A percentile compares a stretch with the other conserved stretches of the same genome.
Evolutionary conservation across 495 filamentous ascomycete species (phyloP).

Genomic region (Glonium stellatum): DNA sequence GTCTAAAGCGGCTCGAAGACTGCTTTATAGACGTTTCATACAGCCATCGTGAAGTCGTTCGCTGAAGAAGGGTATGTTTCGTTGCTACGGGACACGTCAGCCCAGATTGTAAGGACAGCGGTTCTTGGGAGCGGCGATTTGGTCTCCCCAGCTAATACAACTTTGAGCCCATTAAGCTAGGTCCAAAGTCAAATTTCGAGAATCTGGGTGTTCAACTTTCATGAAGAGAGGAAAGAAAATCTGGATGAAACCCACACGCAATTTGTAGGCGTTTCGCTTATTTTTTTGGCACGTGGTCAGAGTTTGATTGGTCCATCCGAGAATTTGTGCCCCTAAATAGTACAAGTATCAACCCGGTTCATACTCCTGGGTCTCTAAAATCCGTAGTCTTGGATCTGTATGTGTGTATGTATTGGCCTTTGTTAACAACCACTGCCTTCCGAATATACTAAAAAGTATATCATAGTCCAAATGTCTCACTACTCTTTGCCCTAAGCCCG

Average conservation of each 20-base stretch:
- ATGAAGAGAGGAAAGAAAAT: constrained; percentile 18
- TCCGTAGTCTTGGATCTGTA: no score
- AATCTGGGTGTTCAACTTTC: constrained; percentile 61
- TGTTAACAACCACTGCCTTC: no score
- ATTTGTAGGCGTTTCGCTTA: background rate
- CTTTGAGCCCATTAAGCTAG: constrained; percentile 47
- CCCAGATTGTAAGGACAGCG: constrained; percentile 36
- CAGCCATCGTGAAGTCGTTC: constrained; percentile 31
- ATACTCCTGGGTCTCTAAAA: no score
- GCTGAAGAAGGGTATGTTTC: constrained; percentile 29
- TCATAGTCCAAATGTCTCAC: no score
- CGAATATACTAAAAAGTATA: no score
- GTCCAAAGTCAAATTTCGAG: constrained; percentile 53
- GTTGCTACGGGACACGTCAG: constrained; percentile 37
- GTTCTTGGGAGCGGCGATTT: constrained; percentile 56
- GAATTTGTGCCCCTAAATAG: no score
- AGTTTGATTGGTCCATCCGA: no score
- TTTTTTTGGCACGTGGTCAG: background rate
- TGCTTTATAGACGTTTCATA: constrained; percentile 24
- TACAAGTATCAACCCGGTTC: no score
- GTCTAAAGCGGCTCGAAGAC: constrained; percentile 15
- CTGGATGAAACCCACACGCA: background rate
- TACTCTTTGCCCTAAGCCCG: no score
- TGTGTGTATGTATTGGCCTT: no score
- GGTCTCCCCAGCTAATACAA: constrained; percentile 68